Conservation (phyloP, 1,284 basidiomycete species). For the Ustilago bromivora region DNA sequence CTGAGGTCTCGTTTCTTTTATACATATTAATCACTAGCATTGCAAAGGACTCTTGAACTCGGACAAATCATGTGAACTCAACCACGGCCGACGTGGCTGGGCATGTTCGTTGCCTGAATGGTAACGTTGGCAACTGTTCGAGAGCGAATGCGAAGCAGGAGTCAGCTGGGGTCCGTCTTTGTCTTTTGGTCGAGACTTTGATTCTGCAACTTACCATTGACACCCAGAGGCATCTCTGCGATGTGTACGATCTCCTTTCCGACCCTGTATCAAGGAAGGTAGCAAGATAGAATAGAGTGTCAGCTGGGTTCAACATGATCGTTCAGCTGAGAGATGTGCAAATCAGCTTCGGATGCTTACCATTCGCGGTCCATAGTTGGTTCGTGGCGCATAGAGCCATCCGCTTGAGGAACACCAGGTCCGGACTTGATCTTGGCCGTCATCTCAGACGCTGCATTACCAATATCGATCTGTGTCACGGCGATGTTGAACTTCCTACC, state of each 20-base stretch:
- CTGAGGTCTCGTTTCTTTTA: neutral
- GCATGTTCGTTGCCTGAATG: constrained; percentile 58
- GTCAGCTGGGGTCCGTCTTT: constrained; percentile 4
- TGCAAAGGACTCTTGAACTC: constrained; percentile 1
- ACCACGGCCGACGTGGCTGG: constrained; percentile 56
- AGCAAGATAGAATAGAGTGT: neutral
- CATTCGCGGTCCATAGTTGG: constrained; percentile 55
- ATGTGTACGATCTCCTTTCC: constrained; percentile 55
- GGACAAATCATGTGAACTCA: constrained; percentile 10
- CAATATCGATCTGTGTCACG: constrained; percentile 60
- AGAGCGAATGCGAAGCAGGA: neutral
- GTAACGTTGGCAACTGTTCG: constrained; percentile 42
- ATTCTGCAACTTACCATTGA: constrained; percentile 46
- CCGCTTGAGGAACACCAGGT: constrained; percentile 53
- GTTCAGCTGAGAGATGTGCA: neutral
- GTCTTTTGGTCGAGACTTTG: neutral
- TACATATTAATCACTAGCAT: constrained; percentile 7
- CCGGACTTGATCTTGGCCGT: constrained; percentile 51
- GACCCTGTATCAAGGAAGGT: constrained; percentile 22
- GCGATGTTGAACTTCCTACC: constrained; percentile 55
- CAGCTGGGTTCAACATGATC: neutral
- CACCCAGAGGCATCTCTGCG: constrained; percentile 55
- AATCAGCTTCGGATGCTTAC: constrained; percentile 12
- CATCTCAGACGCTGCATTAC: constrained; percentile 61
- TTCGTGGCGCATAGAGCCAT: constrained; percentile 51